A percentile compares a stretch with the other conserved stretches of the same genome.
Evolutionary conservation across 164 flowering plant genomes (phyloP).

Genomic region (Liriodendron chinense): DNA sequence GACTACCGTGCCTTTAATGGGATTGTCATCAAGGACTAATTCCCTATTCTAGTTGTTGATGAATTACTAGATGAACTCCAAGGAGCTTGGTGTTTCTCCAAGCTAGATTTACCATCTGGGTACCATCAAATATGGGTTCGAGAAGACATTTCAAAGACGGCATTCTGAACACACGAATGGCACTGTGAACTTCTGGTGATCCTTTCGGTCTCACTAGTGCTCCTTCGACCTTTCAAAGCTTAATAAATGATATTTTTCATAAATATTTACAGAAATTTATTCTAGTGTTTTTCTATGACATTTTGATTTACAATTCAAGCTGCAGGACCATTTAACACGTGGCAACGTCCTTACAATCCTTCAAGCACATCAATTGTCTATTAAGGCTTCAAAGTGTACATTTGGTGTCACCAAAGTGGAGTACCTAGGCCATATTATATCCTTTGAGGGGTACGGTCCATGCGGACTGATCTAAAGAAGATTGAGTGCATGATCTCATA

Average conservation of each 20-base stretch:
- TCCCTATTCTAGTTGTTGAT: conserved; percentile 2
- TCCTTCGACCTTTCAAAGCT: neutral
- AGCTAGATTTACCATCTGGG: conserved; percentile 8
- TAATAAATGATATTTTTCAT: conserved; percentile 11
- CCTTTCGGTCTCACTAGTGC: neutral
- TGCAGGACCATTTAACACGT: neutral
- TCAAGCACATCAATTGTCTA: neutral
- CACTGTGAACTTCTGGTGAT: neutral
- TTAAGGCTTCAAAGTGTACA: neutral
- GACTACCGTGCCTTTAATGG: conserved; percentile 6
- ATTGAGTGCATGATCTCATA: neutral
- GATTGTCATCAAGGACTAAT: conserved; percentile 3
- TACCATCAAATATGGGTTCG: conserved; percentile 21
- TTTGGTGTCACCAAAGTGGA: neutral
- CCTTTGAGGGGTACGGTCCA: neutral
- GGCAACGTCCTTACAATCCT: neutral
- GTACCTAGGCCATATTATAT: conserved; percentile 1
- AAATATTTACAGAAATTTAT: neutral
- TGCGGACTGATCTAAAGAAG: neutral
- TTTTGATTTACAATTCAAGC: conserved; percentile 1
- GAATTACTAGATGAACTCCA: conserved; percentile 14
- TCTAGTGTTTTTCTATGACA: conserved; percentile 20
- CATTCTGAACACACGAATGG: conserved; percentile 9
- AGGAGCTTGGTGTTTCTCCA: conserved; percentile 14
- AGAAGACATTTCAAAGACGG: conserved; percentile 3